Conservation (phyloP, 2,329 filamentous ascomycete genomes). For the Pyrenophora teres region DNA sequence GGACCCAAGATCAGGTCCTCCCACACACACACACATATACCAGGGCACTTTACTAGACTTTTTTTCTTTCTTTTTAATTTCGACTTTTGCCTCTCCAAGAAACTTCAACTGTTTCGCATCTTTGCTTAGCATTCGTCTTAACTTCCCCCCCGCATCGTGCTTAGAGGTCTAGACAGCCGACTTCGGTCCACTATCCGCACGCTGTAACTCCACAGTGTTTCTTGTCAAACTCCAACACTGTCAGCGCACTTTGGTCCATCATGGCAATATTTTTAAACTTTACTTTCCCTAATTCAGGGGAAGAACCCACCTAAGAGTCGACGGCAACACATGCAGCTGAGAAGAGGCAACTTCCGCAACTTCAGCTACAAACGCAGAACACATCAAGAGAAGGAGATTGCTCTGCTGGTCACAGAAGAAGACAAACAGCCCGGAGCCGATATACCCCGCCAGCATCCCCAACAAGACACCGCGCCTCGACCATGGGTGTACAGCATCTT, state of each 20-base stretch:
- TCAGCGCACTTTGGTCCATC: conserved; percentile 10
- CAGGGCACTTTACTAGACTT: not conserved
- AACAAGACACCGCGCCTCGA: conserved; percentile 20
- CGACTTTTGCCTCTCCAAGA: conserved; percentile 3
- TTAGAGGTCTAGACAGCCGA: conserved; percentile 17
- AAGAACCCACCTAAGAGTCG: conserved; percentile 1
- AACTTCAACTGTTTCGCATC: conserved; percentile 16
- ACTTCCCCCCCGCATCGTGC: conserved; percentile 23
- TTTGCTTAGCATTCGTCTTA: conserved; percentile 6
- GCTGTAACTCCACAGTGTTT: conserved; percentile 15
- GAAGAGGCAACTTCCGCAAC: conserved; percentile 17
- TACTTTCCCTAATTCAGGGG: conserved; percentile 7
- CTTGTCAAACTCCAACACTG: conserved; percentile 12
- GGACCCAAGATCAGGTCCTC: conserved; percentile 6
- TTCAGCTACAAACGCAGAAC: conserved; percentile 16
- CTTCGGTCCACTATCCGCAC: conserved; percentile 11
- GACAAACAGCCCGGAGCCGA: conserved; percentile 9
- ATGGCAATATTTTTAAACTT: conserved; percentile 21
- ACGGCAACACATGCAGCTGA: not conserved
- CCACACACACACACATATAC: conserved; percentile 1
- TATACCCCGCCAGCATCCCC: conserved; percentile 38
- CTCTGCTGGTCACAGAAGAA: conserved; percentile 8
- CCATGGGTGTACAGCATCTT: conserved; percentile 20
- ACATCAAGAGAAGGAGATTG: conserved; percentile 11
- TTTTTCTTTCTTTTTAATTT: not conserved